Base-by-base conservation (phyloP, 2,329 filamentous ascomycete species). In the Pseudogymnoascus sp. region DNA sequence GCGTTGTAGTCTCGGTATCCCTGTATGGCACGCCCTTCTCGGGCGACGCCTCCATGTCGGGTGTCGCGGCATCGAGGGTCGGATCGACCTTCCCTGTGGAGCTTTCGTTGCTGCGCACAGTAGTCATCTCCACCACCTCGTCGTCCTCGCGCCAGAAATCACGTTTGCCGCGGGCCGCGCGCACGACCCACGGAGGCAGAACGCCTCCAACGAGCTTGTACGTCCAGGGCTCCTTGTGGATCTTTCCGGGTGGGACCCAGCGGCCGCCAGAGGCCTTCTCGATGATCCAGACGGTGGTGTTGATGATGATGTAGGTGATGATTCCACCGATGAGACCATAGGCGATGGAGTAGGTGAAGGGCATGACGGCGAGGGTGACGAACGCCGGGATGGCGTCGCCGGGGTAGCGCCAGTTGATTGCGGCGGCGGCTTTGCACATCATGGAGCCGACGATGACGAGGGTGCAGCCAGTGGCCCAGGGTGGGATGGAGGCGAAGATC, bases 391-490 rank as follows among this genome's bases (percentile, higher is more conserved):
- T 81, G 1, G 89, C 87, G 72, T 96, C 91, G 59, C 90, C 90
- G 63, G 90, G 79, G 74, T 96, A 95, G 54, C 79, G 79, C 91
- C 91, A 96, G 79, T 96, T 96, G 78, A 96, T 92, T 65, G 94
- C 88, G 14, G 83, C 84, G 11, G 89, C 88, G 1, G 89, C 82
- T 64, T 85, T 82, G 61, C 87, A 85, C 91, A 95, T 95, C 81
- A 95, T 87, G 18, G 86, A 86, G n/a, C 91, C 91, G 60, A 96
- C 90, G 38, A 96, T 85, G 67, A 96, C 81, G 25, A 95, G 81
- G n/a, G 92, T 92, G 71, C 88, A 92, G 57, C 91, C 91, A 0
- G 91, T 96, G 2, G 91, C 91, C 89, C 90, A 95, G 0, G 90
- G 87, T 4, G 91, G 91, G 62, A 95, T 94, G 0, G 89, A 92